Conservation (phyloP, 2,329 filamentous ascomycete species). For the Trichoderma atroviride region DNA sequence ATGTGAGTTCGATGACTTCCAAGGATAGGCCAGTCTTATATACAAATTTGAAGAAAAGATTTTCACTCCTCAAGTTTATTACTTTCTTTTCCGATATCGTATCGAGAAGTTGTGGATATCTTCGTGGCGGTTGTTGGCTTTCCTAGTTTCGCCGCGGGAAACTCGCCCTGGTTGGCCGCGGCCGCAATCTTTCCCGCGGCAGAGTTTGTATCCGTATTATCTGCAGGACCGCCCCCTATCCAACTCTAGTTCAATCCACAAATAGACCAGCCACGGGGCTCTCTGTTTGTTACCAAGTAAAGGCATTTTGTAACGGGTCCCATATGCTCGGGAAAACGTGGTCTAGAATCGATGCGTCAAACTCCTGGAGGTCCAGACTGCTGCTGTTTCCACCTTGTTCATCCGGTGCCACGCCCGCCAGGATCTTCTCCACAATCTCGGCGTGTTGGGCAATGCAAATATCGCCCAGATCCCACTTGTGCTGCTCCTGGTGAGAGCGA, state of each 20-base stretch:
- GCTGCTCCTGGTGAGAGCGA: constrained; percentile 42
- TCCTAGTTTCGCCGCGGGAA: constrained; percentile 28
- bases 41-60: neutral
- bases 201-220: constrained; percentile 13
- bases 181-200: constrained; percentile 27
- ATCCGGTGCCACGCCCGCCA: constrained; percentile 35
- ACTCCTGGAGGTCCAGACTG: constrained; percentile 34
- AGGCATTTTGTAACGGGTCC: constrained; percentile 41
- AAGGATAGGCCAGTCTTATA: constrained; percentile 3
- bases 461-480: constrained; percentile 54
- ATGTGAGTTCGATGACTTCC: neutral
- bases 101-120: constrained; percentile 19
- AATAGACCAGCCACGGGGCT: neutral
- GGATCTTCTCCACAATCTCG: constrained; percentile 51
- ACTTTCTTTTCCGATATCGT: constrained; percentile 28
- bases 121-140: constrained; percentile 19
- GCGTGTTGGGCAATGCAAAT: constrained; percentile 52
- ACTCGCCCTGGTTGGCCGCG: constrained; percentile 12
- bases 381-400: constrained; percentile 28
- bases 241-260: neutral
- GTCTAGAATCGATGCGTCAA: constrained; percentile 41
- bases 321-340: constrained; percentile 42
- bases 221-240: neutral
- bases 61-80: neutral
- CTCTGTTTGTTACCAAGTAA: constrained; percentile 33